Evolutionary conservation across 495 filamentous ascomycete genomes (phyloP).

Genomic region (Hypoxylon fragiforme): DNA sequence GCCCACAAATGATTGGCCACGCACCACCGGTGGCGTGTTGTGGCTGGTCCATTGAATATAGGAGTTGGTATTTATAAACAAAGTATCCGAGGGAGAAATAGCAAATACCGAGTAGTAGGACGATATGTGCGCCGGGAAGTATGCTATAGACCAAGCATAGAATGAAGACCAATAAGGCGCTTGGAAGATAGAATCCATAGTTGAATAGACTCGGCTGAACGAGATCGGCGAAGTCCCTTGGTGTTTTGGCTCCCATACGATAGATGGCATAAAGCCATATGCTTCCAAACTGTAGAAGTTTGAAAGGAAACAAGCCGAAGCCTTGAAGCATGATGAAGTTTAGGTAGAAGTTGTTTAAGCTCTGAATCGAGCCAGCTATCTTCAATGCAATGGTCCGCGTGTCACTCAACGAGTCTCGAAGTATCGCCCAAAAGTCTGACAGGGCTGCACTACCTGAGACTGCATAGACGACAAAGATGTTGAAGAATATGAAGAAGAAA

Average conservation of each 20-base stretch:
- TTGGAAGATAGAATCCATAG: slow-evolving; percentile 94
- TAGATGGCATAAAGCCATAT: slow-evolving; percentile 82
- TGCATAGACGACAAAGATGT: slow-evolving; percentile 94
- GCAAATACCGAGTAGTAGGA: slow-evolving; percentile 78
- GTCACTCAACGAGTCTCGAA: slow-evolving; percentile 75
- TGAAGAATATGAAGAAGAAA: slow-evolving; percentile 99
- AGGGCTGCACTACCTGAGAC: slow-evolving; percentile 77
- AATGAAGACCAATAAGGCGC: slow-evolving; percentile 86
- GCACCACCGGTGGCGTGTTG: slow-evolving; percentile 92
- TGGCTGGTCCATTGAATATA: slow-evolving; percentile 98
- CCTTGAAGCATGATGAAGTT: slow-evolving; percentile 95
- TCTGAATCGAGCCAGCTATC: slow-evolving; percentile 74
- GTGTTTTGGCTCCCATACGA: slow-evolving; percentile 79
- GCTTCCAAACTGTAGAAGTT: slow-evolving; percentile 86
- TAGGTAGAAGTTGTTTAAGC: slow-evolving; percentile 80
- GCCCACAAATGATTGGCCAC: slow-evolving; percentile 94
- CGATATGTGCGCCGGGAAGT: slow-evolving; percentile 77
- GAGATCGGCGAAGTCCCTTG: slow-evolving; percentile 86
- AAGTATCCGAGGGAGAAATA: slow-evolving; percentile 92
- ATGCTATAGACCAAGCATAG: slow-evolving; percentile 95
- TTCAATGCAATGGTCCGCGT: slow-evolving; percentile 74
- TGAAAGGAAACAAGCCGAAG: slow-evolving; percentile 87
- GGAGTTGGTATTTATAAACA: slow-evolving; percentile 95
- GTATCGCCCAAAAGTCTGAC: slow-evolving; percentile 66
- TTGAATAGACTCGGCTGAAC: slow-evolving; percentile 84